A percentile compares a stretch with the other conserved stretches of the same genome.
phyloP scores from a whole-genome alignment of 352 stramenopile genomes.

The Phytopythium helicoides region DNA sequence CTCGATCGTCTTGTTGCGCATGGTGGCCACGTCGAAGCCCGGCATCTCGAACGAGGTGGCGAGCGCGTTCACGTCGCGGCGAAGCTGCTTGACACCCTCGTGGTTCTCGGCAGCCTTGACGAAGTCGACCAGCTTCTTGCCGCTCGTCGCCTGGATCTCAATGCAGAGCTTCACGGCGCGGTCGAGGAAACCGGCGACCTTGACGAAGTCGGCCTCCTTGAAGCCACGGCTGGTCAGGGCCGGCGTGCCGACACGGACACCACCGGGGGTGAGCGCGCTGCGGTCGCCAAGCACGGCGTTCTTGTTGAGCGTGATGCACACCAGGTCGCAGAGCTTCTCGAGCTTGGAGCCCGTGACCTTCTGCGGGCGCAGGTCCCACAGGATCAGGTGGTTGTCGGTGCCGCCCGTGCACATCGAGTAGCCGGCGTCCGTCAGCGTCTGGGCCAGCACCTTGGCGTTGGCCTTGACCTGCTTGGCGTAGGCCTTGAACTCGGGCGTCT shows the following conservation, averaged over 20 bases:
- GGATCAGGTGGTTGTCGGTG: slow-evolving; percentile 99
- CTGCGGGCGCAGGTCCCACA: slow-evolving; percentile 97
- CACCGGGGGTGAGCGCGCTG: slow-evolving; percentile 93
- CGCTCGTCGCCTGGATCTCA: slow-evolving; percentile 90
- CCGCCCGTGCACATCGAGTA: slow-evolving; percentile 97
- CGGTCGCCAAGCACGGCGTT: slow-evolving; percentile 97
- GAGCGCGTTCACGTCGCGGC: slow-evolving; percentile 92
- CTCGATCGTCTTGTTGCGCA: slow-evolving; percentile 86
- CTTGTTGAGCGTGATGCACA: slow-evolving; percentile 99
- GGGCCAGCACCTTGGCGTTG: slow-evolving; percentile 94
- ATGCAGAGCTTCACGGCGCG: slow-evolving; percentile 92
- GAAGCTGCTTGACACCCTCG: slow-evolving; percentile 87
- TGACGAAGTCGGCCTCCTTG: slow-evolving; percentile 95
- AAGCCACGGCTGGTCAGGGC: slow-evolving; percentile 97
- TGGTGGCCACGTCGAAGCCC: slow-evolving; percentile 90
- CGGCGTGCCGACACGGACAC: slow-evolving; percentile 95
- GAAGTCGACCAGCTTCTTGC: slow-evolving; percentile 94
- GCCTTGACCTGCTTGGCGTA: slow-evolving; percentile 94
- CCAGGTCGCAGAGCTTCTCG: slow-evolving; percentile 97
- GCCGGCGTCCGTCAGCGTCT: slow-evolving; percentile 90
- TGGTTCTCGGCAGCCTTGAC: slow-evolving; percentile 82
- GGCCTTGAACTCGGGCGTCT: slow-evolving; percentile 96
- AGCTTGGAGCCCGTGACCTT: slow-evolving; percentile 98
- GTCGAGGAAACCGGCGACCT: slow-evolving; percentile 96
- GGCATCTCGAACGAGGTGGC: slow-evolving; percentile 95